A percentile compares a stretch with the other conserved stretches of the same genome.
phyloP scores from a whole-genome alignment of 2,329 filamentous ascomycete species.

The Sporothrix globosa region DNA sequence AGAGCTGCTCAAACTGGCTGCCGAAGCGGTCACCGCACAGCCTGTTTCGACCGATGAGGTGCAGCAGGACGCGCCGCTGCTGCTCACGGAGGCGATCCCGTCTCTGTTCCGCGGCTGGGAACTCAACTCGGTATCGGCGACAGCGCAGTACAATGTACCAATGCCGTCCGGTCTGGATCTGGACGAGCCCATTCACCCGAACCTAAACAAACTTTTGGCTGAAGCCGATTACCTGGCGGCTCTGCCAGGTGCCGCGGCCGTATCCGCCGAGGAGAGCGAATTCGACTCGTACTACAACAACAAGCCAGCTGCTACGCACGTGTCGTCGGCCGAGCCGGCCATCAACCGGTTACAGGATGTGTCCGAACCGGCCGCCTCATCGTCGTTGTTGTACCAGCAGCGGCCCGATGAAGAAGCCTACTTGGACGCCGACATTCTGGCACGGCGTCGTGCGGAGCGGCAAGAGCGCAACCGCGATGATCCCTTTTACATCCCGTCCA shows the following conservation, averaged over 20 bases:
- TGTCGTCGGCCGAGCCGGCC: constrained; percentile 59
- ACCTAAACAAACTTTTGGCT: constrained; percentile 69
- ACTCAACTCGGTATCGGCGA: constrained; percentile 83
- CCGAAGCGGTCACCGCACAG: constrained; percentile 75
- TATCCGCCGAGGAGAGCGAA: constrained; percentile 56
- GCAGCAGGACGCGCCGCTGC: constrained; percentile 71
- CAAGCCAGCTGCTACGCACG: constrained; percentile 54
- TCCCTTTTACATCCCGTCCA: constrained; percentile 82
- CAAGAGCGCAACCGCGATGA: constrained; percentile 85
- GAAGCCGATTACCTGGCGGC: constrained; percentile 56
- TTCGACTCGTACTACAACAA: constrained; percentile 70
- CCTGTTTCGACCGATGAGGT: constrained; percentile 57
- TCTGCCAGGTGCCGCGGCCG: constrained; percentile 41
- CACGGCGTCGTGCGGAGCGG: constrained; percentile 74
- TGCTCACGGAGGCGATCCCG: constrained; percentile 89
- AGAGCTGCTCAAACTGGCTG: constrained; percentile 83
- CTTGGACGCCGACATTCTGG: constrained; percentile 72
- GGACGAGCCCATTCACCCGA: constrained; percentile 77
- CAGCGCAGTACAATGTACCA: constrained; percentile 85
- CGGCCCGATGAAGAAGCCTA: constrained; percentile 61
- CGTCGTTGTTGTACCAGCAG: constrained; percentile 37
- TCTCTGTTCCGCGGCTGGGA: constrained; percentile 84
- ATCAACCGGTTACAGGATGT: constrained; percentile 56
- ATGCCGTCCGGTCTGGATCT: constrained; percentile 75
- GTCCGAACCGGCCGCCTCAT: constrained; percentile 47